A percentile compares a stretch with the other conserved stretches of the same genome.
phyloP scores from a whole-genome alignment of 1,284 basidiomycete genomes.

The Sanghuangporus baumii region DNA sequence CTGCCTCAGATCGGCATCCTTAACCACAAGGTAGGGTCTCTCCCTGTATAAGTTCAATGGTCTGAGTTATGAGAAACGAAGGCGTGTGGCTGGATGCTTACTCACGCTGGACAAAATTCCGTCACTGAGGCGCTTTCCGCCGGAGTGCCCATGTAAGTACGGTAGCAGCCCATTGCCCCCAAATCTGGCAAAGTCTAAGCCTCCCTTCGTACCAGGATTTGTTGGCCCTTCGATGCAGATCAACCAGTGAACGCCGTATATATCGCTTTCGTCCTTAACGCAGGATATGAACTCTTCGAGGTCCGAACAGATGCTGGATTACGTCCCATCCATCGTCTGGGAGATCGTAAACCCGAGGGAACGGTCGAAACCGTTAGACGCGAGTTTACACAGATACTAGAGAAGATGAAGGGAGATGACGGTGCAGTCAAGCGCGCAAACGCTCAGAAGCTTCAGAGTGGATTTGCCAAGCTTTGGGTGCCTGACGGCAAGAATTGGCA shows the following conservation, averaged over 20 bases:
- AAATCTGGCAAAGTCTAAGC: too few species aligned
- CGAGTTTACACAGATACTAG: constrained; percentile 1
- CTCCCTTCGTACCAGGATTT: constrained; percentile 19
- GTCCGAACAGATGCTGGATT: constrained; percentile 23
- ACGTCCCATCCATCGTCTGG: constrained; percentile 18
- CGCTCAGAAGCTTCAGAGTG: neutral
- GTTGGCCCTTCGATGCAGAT: constrained; percentile 24
- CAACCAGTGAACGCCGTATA: constrained; percentile 23
- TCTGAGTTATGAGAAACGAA: neutral
- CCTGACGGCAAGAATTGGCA: constrained; percentile 2
- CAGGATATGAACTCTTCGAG: constrained; percentile 27
- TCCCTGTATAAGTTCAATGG: neutral
- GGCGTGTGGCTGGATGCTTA: constrained; percentile 19
- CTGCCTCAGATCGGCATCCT: constrained; percentile 17
- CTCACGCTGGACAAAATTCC: constrained; percentile 20
- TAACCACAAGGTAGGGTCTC: constrained; percentile 5
- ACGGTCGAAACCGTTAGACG: constrained; percentile 2
- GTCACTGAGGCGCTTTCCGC: constrained; percentile 15
- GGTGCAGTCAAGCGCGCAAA: constrained; percentile 7
- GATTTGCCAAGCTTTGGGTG: neutral
- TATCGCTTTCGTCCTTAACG: constrained; percentile 19
- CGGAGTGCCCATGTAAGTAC: constrained; percentile 17
- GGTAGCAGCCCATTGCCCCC: too few species aligned
- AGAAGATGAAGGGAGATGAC: constrained; percentile 5
- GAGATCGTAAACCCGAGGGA: constrained; percentile 3